Evolutionary conservation across 2,329 filamentous ascomycete genomes (phyloP).

Genomic region (Penicillium palitans): DNA sequence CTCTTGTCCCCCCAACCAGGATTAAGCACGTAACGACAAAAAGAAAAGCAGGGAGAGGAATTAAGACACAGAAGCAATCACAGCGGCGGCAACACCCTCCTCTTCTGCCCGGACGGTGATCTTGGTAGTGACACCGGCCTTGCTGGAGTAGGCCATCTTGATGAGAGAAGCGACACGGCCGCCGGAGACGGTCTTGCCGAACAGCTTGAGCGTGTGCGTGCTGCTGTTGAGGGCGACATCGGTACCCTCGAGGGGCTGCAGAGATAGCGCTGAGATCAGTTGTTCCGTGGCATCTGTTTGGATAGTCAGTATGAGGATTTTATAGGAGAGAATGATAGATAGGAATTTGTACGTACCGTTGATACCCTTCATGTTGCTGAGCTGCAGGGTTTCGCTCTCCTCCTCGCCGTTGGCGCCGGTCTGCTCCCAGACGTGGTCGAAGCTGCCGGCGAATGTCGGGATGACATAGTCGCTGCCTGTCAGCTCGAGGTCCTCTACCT

Average conservation of each 20-base stretch:
- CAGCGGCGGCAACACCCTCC: slow-evolving; percentile 79
- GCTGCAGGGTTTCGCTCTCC: slow-evolving; percentile 84
- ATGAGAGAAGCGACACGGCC: slow-evolving; percentile 85
- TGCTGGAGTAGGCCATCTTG: slow-evolving; percentile 90
- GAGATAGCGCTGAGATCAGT: slow-evolving; percentile 78
- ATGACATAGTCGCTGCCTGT: slow-evolving; percentile 90
- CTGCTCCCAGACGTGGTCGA: slow-evolving; percentile 94
- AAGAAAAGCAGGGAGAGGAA: slow-evolving; percentile 27
- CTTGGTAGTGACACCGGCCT: slow-evolving; percentile 93
- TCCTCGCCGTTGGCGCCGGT: slow-evolving; percentile 86
- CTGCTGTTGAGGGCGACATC: slow-evolving; percentile 85
- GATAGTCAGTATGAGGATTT: slow-evolving; percentile 24
- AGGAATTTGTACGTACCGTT: slow-evolving; percentile 63
- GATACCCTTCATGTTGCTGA: slow-evolving; percentile 87
- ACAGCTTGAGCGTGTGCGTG: slow-evolving; percentile 91
- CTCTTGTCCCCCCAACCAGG: slow-evolving; percentile 15
- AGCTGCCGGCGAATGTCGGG: slow-evolving; percentile 90
- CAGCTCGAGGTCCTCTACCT: slow-evolving; percentile 90
- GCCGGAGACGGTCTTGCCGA: slow-evolving; percentile 90
- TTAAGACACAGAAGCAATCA: slow-evolving; percentile 82
- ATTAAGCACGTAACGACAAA: slow-evolving; percentile 21
- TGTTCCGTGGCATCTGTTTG: slow-evolving; percentile 83
- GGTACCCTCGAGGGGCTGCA: slow-evolving; percentile 92
- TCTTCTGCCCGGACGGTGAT: slow-evolving; percentile 90
- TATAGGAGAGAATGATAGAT: slow-evolving; percentile 20